Evolutionary conservation across 371 early-diverging fungal species (phyloP).

Genomic region (Mortierella sp.): DNA sequence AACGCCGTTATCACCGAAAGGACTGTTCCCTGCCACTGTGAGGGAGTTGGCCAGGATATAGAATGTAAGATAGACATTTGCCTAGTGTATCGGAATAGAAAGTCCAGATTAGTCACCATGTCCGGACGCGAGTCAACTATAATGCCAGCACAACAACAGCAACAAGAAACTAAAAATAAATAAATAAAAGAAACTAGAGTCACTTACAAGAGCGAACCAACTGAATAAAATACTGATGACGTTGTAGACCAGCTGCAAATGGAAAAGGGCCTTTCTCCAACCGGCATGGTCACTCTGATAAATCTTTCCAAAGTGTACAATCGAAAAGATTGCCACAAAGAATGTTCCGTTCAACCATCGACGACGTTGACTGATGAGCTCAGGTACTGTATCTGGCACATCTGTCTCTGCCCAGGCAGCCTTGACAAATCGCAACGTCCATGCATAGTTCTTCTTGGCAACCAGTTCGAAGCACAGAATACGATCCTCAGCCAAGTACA

Average conservation of each 20-base stretch:
- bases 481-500: constrained; percentile 85
- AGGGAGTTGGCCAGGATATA: constrained; percentile 70
- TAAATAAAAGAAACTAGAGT: not conserved
- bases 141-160: not conserved
- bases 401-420: constrained; percentile 81
- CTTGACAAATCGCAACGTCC: constrained; percentile 79
- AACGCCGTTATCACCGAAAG: constrained; percentile 38
- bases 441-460: constrained; percentile 71
- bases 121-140: not conserved
- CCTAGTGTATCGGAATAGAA: constrained; percentile 53
- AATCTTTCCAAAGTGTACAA: constrained; percentile 83
- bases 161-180: not conserved
- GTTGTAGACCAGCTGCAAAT: constrained; percentile 81
- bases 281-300: constrained; percentile 79
- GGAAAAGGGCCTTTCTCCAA: constrained; percentile 70
- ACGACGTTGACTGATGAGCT: constrained; percentile 78
- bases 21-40: constrained; percentile 35
- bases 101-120: too few species aligned
- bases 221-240: constrained; percentile 79
- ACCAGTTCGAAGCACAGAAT: constrained; percentile 84
- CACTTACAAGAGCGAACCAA: constrained; percentile 84
- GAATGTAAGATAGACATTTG: constrained; percentile 86
- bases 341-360: constrained; percentile 84
- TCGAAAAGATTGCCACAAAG: constrained; percentile 79
- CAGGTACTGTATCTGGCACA: constrained; percentile 75